Conservation (phyloP, 495 filamentous ascomycete species). For the Penicillium cosmopolitanum region DNA sequence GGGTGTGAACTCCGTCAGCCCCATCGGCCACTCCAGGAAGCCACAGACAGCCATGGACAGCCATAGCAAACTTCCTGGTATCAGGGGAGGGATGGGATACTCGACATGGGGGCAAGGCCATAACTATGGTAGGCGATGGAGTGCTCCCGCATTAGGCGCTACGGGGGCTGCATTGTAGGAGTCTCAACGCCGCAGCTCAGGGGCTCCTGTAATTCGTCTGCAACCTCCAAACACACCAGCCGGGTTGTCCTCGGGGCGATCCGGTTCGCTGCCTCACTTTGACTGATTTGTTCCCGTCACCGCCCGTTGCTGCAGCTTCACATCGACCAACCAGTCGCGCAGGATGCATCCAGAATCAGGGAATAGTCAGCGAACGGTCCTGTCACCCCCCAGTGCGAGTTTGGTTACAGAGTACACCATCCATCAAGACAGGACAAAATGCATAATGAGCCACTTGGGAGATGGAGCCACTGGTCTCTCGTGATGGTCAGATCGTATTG, state of each 20-base stretch:
- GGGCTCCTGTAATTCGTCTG: not conserved
- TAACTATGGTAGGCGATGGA: not conserved
- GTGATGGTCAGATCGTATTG: not conserved
- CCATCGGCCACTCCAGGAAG: not conserved
- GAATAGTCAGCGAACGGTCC: conserved; percentile 6
- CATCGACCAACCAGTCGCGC: conserved; percentile 14
- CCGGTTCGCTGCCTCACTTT: conserved; percentile 56
- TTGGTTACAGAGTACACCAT: not conserved
- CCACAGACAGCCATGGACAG: not conserved
- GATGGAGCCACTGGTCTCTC: not conserved
- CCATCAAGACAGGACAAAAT: conserved; percentile 4
- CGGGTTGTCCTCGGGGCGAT: conserved; percentile 34
- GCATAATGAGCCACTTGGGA: conserved; percentile 2
- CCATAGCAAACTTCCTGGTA: not conserved
- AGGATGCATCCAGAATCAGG: conserved; percentile 6
- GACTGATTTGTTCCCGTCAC: conserved; percentile 16
- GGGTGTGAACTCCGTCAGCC: conserved; percentile 4
- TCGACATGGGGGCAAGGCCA: not conserved
- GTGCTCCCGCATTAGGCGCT: conserved; percentile 3
- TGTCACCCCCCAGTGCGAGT: conserved; percentile 4
- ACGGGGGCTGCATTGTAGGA: not conserved
- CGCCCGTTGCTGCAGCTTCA: conserved; percentile 16
- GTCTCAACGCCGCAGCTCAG: not conserved
- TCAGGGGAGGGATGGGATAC: not conserved
- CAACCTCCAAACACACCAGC: conserved; percentile 1